A percentile compares a stretch with the other conserved stretches of the same genome.
Evolutionary conservation across 148 eudicot genomes (phyloP).

Genomic region (Arbutus unedo): DNA sequence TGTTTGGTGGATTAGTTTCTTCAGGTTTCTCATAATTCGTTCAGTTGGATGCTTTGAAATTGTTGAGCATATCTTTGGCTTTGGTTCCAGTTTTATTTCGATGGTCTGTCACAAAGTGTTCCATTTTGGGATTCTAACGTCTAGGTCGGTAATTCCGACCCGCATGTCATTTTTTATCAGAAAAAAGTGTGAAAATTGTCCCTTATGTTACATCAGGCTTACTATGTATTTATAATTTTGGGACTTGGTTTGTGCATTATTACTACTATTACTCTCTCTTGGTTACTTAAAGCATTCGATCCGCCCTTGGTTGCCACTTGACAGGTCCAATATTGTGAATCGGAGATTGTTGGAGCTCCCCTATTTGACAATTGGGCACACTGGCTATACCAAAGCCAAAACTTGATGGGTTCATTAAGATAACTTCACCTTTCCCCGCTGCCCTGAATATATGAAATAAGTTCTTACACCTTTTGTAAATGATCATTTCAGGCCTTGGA

Average conservation of each 20-base stretch:
- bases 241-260: background rate
- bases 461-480: slow-evolving; percentile 7
- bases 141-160: background rate
- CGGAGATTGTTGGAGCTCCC: background rate
- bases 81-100: background rate
- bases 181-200: background rate
- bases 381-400: background rate
- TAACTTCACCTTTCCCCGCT: background rate
- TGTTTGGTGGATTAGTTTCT: slow-evolving; percentile 1
- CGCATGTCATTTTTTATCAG: background rate
- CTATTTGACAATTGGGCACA: background rate
- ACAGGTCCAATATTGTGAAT: background rate
- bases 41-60: background rate
- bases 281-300: background rate
- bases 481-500: slow-evolving; percentile 61
- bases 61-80: background rate
- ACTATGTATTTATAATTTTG: background rate
- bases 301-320: background rate
- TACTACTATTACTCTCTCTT: background rate
- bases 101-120: background rate
- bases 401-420: slow-evolving; percentile 2
- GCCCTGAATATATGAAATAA: background rate
- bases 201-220: background rate
- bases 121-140: background rate
- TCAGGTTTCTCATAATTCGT: background rate